Percentiles rank a stretch among this genome's conserved stretches.
Conservation (phyloP, 106 monocot genomes). For the Dioscorea dumetorum region DNA sequence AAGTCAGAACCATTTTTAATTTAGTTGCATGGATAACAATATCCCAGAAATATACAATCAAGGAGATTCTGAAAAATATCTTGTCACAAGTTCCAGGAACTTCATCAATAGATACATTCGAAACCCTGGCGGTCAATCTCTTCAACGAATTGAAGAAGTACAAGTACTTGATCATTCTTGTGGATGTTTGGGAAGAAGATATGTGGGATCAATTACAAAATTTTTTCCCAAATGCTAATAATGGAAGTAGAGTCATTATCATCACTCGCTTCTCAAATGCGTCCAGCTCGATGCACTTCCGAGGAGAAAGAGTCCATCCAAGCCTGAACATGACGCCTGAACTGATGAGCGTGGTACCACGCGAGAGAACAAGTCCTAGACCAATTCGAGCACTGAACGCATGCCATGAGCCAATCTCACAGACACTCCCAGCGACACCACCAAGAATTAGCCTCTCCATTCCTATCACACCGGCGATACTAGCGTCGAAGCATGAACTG, state of each 20-base stretch:
- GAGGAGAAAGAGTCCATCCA: no score
- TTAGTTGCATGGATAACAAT: background rate
- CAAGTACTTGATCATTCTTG: conserved; percentile 22
- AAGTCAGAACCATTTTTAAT: background rate
- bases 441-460: no score
- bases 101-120: background rate
- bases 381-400: no score
- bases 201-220: conserved; percentile 6
- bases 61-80: background rate
- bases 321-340: no score
- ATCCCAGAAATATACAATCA: background rate
- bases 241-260: conserved; percentile 17
- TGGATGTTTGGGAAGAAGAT: conserved; percentile 15
- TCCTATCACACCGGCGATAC: no score
- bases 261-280: conserved; percentile 13
- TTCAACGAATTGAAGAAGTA: background rate
- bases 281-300: no score
- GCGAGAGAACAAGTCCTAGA: no score
- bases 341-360: no score
- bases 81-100: no score
- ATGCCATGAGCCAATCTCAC: no score
- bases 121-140: background rate
- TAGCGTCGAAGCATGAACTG: no score
- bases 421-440: no score
- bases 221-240: conserved; percentile 8